phyloP scores from a whole-genome alignment of 2,329 filamentous ascomycete species.

The Cladosporium phlei region DNA sequence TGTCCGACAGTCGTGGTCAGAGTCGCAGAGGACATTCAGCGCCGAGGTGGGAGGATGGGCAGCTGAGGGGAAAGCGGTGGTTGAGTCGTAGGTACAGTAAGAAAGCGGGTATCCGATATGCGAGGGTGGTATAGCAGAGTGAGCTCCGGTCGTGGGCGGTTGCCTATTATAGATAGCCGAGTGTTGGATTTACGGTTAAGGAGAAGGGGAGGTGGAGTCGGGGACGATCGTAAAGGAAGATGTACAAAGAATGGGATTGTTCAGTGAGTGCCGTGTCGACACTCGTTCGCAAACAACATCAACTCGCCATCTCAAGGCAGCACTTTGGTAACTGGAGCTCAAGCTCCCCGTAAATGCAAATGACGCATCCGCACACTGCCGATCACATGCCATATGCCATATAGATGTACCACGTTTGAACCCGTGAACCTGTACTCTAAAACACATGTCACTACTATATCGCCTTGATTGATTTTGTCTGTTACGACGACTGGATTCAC shows the following conservation, averaged over 20 bases:
- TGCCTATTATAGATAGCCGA: too few species aligned
- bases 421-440: too few species aligned
- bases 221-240: slow-evolving; percentile 3
- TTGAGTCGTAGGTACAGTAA: slow-evolving; percentile 1
- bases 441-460: too few species aligned
- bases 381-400: slow-evolving; percentile 11
- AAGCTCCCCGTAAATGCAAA: too few species aligned
- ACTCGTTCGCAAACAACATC: slow-evolving; percentile 6
- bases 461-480: too few species aligned
- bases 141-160: too few species aligned
- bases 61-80: slow-evolving; percentile 6
- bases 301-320: neutral
- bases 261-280: neutral
- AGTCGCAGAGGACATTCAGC: slow-evolving; percentile 1
- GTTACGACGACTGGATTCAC: too few species aligned
- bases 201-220: neutral
- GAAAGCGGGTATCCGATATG: neutral
- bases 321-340: too few species aligned
- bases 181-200: neutral
- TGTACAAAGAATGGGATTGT: slow-evolving; percentile 7
- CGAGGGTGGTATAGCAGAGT: neutral
- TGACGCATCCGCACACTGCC: slow-evolving; percentile 1
- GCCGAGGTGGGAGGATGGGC: neutral
- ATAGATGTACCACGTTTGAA: too few species aligned
- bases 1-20: too few species aligned